Conservation (phyloP, 75 land plant genomes). For the Selaginella tamariscina region DNA sequence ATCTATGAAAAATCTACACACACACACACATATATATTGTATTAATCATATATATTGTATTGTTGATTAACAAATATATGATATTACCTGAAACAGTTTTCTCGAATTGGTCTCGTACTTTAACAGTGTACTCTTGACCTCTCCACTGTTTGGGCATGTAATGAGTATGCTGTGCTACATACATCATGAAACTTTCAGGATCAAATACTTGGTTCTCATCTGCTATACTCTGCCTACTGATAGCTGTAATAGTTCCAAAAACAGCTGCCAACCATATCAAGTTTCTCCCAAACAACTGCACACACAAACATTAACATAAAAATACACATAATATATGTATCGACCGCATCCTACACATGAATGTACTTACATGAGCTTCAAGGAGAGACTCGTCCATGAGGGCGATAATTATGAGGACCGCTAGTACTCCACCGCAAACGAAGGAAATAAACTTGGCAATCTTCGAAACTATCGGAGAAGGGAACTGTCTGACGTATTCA, state of each 20-base stretch:
- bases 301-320: neutral
- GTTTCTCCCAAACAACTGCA: conserved; percentile 88
- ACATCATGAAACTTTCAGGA: conserved; percentile 66
- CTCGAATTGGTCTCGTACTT: conserved; percentile 73
- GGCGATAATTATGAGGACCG: conserved; percentile 73
- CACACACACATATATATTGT: too few relatives aligned
- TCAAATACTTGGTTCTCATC: conserved; percentile 83
- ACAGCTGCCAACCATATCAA: conserved; percentile 94
- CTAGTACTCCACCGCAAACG: conserved; percentile 82
- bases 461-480: conserved; percentile 70
- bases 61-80: neutral
- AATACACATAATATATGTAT: neutral
- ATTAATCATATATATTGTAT: too few relatives aligned
- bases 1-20: too few relatives aligned
- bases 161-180: conserved; percentile 79
- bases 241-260: conserved; percentile 77
- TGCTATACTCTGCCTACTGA: conserved; percentile 55
- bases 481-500: conserved; percentile 86
- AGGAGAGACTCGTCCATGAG: conserved; percentile 91
- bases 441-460: conserved; percentile 87
- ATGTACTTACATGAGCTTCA: conserved; percentile 69
- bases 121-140: conserved; percentile 63
- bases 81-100: conserved; percentile 71
- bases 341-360: neutral
- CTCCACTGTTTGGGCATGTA: conserved; percentile 98